phyloP scores from a whole-genome alignment of 2,329 filamentous ascomycete genomes.

The Coniella vitis region DNA sequence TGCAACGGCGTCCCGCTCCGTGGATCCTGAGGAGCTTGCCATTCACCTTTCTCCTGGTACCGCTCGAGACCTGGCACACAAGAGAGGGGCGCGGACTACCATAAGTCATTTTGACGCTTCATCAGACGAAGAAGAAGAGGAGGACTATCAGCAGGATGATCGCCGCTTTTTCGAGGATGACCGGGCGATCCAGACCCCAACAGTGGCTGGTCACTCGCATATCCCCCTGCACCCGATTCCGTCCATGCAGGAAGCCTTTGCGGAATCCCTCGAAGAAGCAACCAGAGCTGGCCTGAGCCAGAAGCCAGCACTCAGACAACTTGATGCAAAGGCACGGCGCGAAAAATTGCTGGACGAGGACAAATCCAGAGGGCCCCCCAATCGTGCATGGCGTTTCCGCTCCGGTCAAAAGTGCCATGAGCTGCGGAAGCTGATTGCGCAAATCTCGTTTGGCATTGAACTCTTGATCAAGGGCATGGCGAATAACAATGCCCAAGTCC shows the following conservation, averaged over 20 bases:
- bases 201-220: constrained; percentile 6
- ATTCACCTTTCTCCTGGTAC: constrained; percentile 9
- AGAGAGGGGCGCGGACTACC: constrained; percentile 14
- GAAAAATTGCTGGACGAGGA: constrained; percentile 61
- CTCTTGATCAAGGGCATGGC: constrained; percentile 77
- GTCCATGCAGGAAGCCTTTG: constrained; percentile 73
- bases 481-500: constrained; percentile 81
- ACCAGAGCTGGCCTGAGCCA: constrained; percentile 38
- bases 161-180: not conserved
- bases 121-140: constrained; percentile 7
- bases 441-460: constrained; percentile 91
- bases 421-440: constrained; percentile 80
- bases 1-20: constrained; percentile 12
- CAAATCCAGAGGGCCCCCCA: constrained; percentile 64
- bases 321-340: constrained; percentile 55
- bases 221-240: constrained; percentile 60
- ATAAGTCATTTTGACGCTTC: constrained; percentile 15
- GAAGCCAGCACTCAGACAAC: constrained; percentile 47
- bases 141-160: not conserved
- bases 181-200: constrained; percentile 4
- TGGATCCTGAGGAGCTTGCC: constrained; percentile 10
- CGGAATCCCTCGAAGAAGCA: constrained; percentile 72
- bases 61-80: constrained; percentile 11
- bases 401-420: constrained; percentile 76
- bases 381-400: constrained; percentile 68